These are phyloP conservation scores for Verticillium tricorpus DNA, from an alignment of 2,329 filamentous ascomycete genomes.

Conservation along the genomic window DNA sequence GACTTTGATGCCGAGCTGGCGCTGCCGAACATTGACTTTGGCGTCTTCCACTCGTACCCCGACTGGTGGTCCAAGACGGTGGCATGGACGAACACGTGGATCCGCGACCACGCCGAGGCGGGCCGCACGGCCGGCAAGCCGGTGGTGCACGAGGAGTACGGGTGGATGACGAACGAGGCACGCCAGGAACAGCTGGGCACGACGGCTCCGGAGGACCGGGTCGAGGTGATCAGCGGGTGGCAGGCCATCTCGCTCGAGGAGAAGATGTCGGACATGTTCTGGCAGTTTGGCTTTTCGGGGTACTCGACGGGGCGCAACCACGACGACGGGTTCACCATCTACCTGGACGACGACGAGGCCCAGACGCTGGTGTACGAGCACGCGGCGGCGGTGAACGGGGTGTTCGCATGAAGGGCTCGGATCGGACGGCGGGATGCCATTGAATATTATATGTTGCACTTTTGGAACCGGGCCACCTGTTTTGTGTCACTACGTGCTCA, in stretches of 20 bases:
- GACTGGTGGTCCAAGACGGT: conserved; percentile 51
- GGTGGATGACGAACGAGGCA: conserved; percentile 46
- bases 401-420: background rate
- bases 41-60: conserved; percentile 51
- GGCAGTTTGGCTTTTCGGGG: conserved; percentile 43
- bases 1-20: conserved; percentile 48
- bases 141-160: conserved; percentile 52
- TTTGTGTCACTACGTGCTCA: background rate
- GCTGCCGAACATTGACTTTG: conserved; percentile 47
- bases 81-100: conserved; percentile 49
- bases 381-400: conserved; percentile 32
- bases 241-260: conserved; percentile 42
- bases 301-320: conserved; percentile 48
- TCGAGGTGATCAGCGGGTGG: conserved; percentile 43
- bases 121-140: conserved; percentile 41
- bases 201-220: conserved; percentile 34
- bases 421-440: background rate
- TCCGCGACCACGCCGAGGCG: conserved; percentile 45
- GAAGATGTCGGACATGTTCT: conserved; percentile 49
- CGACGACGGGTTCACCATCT: conserved; percentile 54
- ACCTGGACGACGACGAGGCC: conserved; percentile 44
- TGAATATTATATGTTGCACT: background rate
- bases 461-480: background rate
- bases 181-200: conserved; percentile 38
- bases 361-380: conserved; percentile 38